A percentile compares a stretch with the other conserved stretches of the same genome.
These are phyloP conservation scores for Phlyctochytrium bullatum DNA, from an alignment of 192 early-diverging fungal genomes.

Conservation along the genomic window DNA sequence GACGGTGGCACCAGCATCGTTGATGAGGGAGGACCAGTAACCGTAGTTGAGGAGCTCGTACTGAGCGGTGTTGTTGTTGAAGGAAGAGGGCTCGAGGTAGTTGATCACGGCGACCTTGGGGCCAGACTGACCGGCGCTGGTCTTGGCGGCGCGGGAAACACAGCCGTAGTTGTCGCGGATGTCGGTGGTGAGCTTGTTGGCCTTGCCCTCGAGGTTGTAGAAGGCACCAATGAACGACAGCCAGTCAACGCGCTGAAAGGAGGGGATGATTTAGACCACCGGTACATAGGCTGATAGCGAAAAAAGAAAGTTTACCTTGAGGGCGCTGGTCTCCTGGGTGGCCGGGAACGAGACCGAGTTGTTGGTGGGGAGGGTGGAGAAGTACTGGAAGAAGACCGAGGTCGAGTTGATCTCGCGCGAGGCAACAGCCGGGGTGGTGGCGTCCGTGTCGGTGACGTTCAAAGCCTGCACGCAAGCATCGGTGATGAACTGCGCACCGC, in stretches of 20 bases:
- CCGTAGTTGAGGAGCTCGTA: conserved; percentile 38
- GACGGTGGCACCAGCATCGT: conserved; percentile 14
- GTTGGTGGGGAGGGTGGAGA: conserved; percentile 5
- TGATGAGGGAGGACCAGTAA: conserved; percentile 51
- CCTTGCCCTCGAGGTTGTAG: conserved; percentile 58
- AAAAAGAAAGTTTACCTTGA: conserved; percentile 6
- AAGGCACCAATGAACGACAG: conserved; percentile 60
- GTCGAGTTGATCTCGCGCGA: conserved; percentile 19
- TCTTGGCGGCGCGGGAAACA: conserved; percentile 27
- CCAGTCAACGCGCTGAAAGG: conserved; percentile 54
- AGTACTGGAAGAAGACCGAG: conserved; percentile 11
- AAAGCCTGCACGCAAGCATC: conserved; percentile 36
- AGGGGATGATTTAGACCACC: background rate
- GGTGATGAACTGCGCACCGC: conserved; percentile 18
- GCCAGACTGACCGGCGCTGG: conserved; percentile 53
- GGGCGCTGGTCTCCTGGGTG: conserved; percentile 10
- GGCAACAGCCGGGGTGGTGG: background rate
- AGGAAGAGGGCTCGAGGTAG: conserved; percentile 11
- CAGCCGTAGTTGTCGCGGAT: conserved; percentile 62
- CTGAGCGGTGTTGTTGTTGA: conserved; percentile 33
- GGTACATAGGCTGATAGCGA: conserved; percentile 8
- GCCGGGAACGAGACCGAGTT: conserved; percentile 32
- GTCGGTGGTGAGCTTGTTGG: conserved; percentile 41
- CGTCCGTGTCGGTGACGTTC: conserved; percentile 5
- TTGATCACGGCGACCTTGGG: conserved; percentile 30